Base-by-base conservation (phyloP, 768 basidiomycete genomes). In the Leccinellum rugosiceps region DNA sequence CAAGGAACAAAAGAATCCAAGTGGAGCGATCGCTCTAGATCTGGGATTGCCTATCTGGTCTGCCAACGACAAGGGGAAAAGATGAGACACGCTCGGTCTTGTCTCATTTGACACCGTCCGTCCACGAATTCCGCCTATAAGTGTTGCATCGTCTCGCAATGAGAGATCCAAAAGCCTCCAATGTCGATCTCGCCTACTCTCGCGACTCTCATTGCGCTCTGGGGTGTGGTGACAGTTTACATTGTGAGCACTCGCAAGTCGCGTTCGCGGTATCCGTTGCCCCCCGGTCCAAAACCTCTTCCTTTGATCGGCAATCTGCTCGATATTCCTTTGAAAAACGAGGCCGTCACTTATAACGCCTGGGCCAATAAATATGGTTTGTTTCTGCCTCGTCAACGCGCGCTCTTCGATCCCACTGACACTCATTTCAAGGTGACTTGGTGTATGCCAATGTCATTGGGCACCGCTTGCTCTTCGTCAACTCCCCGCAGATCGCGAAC, bases 251-350 rank as follows among this genome's bases (percentile, higher is more conserved):
- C 23, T 15, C 60, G 58, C 57, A 58, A 34, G 54, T 48, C 41
- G 43, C 53, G 61, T 41, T 13, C 55, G 11, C 56, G 55, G 6
- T 71, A 75, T 34, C 79, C 76, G 0, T 73, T 76, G 13, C 84
- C 84, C 11, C 84, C 84, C 30, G 84, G 84, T 15, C 84, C 84
- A 2, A 76, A 66, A 46, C 76, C 77, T 8, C 69, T 77, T n/a
- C 83, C 82, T 26, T 56, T 85, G 30, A 66, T 84, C 32, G 84
- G 83, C 14, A 83, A 84, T 66, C 61, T 86, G 34, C 69, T 75
- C 47, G 77, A 83, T 60, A 67, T 83, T 44, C 76, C 78, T 7
- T 68, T 58, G 65, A 66, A 65, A 15, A 63, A 72, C 34, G 75
- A 75, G 49, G 75, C 76, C 64, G 63, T 63, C 31, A 72, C 74